phyloP scores from a whole-genome alignment of 768 basidiomycete species.

The Zangia roseola region DNA sequence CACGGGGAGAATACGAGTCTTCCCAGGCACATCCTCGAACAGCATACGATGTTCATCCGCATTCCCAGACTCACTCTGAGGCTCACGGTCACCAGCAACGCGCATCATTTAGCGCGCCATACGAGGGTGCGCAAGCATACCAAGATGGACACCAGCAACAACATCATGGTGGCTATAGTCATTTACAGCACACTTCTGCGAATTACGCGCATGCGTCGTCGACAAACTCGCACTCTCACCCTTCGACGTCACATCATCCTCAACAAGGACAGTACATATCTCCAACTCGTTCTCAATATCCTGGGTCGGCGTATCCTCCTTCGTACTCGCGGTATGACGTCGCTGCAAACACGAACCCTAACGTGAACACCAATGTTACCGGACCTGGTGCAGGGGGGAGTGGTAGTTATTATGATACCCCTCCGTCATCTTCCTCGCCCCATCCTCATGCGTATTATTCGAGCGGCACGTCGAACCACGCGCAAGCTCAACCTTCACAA shows the following conservation, averaged over 20 bases:
- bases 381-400: slow-evolving; percentile 12
- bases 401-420: slow-evolving; percentile 26
- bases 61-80: slow-evolving; percentile 18
- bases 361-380: slow-evolving; percentile 4
- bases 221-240: slow-evolving; percentile 21
- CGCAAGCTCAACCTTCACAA: slow-evolving; percentile 16
- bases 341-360: slow-evolving; percentile 23
- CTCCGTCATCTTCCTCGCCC: slow-evolving; percentile 20
- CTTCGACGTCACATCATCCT: slow-evolving; percentile 19
- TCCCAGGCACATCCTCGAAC: slow-evolving; percentile 22
- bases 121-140: slow-evolving; percentile 28
- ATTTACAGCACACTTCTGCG: slow-evolving; percentile 20
- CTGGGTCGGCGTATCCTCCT: slow-evolving; percentile 22
- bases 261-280: slow-evolving; percentile 27
- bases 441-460: slow-evolving; percentile 23
- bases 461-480: slow-evolving; percentile 17
- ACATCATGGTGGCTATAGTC: slow-evolving; percentile 19
- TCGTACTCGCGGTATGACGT: slow-evolving; percentile 30
- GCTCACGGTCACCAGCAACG: slow-evolving; percentile 20
- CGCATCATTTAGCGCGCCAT: slow-evolving; percentile 18
- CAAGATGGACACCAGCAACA: slow-evolving; percentile 27
- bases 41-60: slow-evolving; percentile 16
- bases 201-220: slow-evolving; percentile 19
- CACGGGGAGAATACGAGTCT: slow-evolving; percentile 25
- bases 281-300: slow-evolving; percentile 26